phyloP scores from a whole-genome alignment of 2,329 filamentous ascomycete species.

The Colletotrichum magnum region DNA sequence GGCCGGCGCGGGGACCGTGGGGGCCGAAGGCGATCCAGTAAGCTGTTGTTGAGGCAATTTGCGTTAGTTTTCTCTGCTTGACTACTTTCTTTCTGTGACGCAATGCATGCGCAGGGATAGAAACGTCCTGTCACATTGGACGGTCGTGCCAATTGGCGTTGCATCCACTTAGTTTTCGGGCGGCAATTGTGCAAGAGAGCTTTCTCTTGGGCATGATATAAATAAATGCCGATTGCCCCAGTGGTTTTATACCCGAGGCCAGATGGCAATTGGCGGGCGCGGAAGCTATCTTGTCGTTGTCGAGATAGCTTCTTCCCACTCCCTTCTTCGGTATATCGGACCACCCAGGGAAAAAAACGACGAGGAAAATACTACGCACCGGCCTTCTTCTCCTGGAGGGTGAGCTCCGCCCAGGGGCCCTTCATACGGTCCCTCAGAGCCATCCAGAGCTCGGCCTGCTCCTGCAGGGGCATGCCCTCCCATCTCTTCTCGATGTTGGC shows the following conservation, averaged over 20 bases:
- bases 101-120: slow-evolving; percentile 35
- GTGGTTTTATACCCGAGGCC: neutral
- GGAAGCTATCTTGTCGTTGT: neutral
- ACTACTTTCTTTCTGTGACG: slow-evolving; percentile 24
- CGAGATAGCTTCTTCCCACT: slow-evolving; percentile 6
- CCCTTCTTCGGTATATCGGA: slow-evolving; percentile 20
- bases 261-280: slow-evolving; percentile 14
- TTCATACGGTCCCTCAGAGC: slow-evolving; percentile 98
- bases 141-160: slow-evolving; percentile 20
- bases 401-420: slow-evolving; percentile 95
- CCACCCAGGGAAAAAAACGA: slow-evolving; percentile 27
- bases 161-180: slow-evolving; percentile 21
- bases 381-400: slow-evolving; percentile 97
- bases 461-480: slow-evolving; percentile 97
- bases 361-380: slow-evolving; percentile 74
- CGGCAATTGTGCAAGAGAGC: neutral
- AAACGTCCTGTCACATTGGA: slow-evolving; percentile 18
- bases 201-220: neutral
- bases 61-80: slow-evolving; percentile 51
- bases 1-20: slow-evolving; percentile 88
- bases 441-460: slow-evolving; percentile 99
- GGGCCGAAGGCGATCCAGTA: slow-evolving; percentile 99
- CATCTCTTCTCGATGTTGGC: slow-evolving; percentile 99
- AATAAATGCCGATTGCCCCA: slow-evolving; percentile 1
- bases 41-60: slow-evolving; percentile 70